Evolutionary conservation across 2,329 filamentous ascomycete species (phyloP).

Genomic region (Colletotrichum filicis): DNA sequence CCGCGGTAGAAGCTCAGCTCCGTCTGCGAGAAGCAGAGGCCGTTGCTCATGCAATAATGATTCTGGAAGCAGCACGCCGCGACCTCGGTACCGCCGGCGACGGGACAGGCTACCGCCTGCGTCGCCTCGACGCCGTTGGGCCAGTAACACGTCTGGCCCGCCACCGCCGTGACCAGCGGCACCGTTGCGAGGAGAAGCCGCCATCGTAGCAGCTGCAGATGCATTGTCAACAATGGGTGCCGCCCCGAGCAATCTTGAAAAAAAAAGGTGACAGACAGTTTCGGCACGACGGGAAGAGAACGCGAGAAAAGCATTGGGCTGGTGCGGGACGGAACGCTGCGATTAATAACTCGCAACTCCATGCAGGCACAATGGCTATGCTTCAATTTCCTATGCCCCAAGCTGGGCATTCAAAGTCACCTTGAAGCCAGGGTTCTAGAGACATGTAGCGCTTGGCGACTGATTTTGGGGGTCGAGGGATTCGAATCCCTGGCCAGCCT

Average conservation of each 20-base stretch:
- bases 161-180: not conserved
- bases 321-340: not conserved
- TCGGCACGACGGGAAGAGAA: not conserved
- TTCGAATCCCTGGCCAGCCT: not conserved
- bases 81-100: slow-evolving; percentile 10
- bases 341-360: slow-evolving; percentile 3
- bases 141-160: slow-evolving; percentile 25
- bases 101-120: not conserved
- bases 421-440: not conserved
- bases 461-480: not conserved
- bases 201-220: not conserved
- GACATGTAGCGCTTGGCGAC: not conserved
- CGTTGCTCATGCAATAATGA: slow-evolving; percentile 32
- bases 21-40: slow-evolving; percentile 28
- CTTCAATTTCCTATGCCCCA: no score
- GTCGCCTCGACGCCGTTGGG: not conserved
- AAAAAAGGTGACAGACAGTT: no score
- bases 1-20: slow-evolving; percentile 30
- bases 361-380: no score
- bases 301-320: no score
- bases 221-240: not conserved
- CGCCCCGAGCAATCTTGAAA: no score
- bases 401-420: not conserved
- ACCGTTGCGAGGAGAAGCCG: not conserved
- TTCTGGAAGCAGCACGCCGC: slow-evolving; percentile 27